These are phyloP conservation scores for Boletus vermiculosoides DNA, from an alignment of 768 basidiomycete genomes.

Conservation along the genomic window DNA sequence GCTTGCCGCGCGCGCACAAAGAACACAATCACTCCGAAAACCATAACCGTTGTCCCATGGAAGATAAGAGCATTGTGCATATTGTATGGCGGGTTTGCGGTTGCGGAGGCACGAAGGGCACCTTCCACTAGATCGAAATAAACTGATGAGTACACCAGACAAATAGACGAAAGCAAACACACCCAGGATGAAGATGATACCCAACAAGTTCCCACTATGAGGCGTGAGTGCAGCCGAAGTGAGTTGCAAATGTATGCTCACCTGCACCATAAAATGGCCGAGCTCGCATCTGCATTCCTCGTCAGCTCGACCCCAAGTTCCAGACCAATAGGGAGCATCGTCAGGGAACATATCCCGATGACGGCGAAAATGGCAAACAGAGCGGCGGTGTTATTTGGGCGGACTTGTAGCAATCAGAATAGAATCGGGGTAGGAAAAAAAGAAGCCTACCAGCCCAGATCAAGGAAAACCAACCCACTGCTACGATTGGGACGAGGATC, in stretches of 20 bases:
- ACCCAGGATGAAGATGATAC: conserved; percentile 65
- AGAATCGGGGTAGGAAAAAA: not conserved
- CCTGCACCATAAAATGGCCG: conserved; percentile 76
- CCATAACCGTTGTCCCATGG: conserved; percentile 51
- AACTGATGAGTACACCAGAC: not conserved
- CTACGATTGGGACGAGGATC: conserved; percentile 59
- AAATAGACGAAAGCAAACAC: conserved; percentile 21
- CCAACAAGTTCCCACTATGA: conserved; percentile 60
- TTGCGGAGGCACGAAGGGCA: conserved; percentile 60
- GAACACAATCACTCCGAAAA: conserved; percentile 42
- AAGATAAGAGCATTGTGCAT: conserved; percentile 71
- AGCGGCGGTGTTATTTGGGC: conserved; percentile 54
- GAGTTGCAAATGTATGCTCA: conserved; percentile 34
- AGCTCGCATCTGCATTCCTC: conserved; percentile 73
- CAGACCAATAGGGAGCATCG: conserved; percentile 71
- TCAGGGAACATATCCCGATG: conserved; percentile 63
- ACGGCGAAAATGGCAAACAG: conserved; percentile 68
- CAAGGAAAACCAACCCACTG: conserved; percentile 63
- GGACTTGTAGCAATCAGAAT: conserved; percentile 42
- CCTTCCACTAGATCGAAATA: conserved; percentile 47
- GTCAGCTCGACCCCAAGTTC: conserved; percentile 82
- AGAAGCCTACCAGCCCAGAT: conserved; percentile 71
- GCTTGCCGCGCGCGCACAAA: conserved; percentile 59
- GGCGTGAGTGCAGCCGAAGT: not conserved
- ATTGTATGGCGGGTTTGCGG: conserved; percentile 68